phyloP scores from a whole-genome alignment of 371 early-diverging fungal genomes.

The Dentiscutata heterogama region DNA sequence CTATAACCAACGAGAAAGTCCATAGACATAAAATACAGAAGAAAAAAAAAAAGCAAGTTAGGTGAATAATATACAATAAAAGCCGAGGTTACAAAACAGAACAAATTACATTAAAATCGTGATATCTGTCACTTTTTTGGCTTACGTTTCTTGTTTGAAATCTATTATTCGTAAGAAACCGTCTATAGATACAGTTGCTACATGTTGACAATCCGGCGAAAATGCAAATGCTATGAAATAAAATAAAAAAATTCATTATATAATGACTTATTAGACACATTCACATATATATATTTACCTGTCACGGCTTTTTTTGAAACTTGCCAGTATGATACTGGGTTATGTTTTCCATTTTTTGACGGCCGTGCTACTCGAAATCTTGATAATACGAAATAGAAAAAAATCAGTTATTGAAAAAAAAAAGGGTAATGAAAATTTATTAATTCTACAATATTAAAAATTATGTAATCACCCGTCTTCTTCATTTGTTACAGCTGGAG shows the following conservation, averaged over 20 bases:
- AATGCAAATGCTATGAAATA: conserved; percentile 73
- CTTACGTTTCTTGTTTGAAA: conserved; percentile 70
- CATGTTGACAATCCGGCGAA: conserved; percentile 86
- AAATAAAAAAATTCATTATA: neutral
- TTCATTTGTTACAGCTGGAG: conserved; percentile 38
- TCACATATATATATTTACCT: conserved; percentile 54
- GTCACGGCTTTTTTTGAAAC: conserved; percentile 75
- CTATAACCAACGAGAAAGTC: conserved; percentile 42
- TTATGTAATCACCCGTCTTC: conserved; percentile 39
- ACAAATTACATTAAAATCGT: neutral
- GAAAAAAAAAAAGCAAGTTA: no score
- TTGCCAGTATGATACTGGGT: conserved; percentile 84
- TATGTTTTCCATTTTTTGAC: conserved; percentile 67
- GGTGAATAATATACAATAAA: no score
- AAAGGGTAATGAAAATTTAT: conserved; percentile 11
- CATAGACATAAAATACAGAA: no score
- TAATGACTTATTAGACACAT: neutral
- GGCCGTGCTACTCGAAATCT: conserved; percentile 67
- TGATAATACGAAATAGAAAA: neutral
- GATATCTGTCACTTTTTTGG: neutral
- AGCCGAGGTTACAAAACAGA: no score
- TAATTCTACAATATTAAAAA: neutral
- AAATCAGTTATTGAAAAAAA: neutral
- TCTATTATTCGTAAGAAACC: conserved; percentile 84
- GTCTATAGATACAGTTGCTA: conserved; percentile 83